These are phyloP conservation scores for Rhinocladiella similis DNA, from an alignment of 2,329 filamentous ascomycete genomes.

Conservation along the genomic window DNA sequence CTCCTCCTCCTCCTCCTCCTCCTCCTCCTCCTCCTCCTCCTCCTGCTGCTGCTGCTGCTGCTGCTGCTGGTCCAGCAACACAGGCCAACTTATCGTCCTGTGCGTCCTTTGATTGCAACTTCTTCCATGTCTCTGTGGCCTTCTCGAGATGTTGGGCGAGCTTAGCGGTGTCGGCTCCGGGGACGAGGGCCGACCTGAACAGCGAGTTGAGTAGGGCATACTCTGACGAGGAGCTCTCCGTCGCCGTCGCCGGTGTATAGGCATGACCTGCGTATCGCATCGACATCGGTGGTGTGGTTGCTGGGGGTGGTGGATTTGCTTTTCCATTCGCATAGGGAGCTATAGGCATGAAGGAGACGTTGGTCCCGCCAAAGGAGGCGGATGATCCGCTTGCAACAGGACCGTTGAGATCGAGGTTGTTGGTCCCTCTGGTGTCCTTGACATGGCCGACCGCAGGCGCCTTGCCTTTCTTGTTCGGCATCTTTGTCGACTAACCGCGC, in stretches of 20 bases:
- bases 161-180: conserved; percentile 25
- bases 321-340: too few species aligned
- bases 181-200: conserved; percentile 26
- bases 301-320: too few species aligned
- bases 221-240: conserved; percentile 18
- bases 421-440: not conserved
- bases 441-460: not conserved
- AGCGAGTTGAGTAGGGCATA: conserved; percentile 24
- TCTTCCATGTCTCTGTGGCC: conserved; percentile 25
- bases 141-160: conserved; percentile 25
- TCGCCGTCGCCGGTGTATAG: not conserved
- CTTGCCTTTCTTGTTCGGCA: not conserved
- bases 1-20: too few species aligned
- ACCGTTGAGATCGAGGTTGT: not conserved
- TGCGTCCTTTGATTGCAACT: conserved; percentile 22
- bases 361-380: too few species aligned
- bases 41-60: too few species aligned
- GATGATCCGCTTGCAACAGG: too few species aligned
- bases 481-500: not conserved
- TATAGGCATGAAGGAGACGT: too few species aligned
- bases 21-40: conserved; percentile 1
- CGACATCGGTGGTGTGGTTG: too few species aligned
- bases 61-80: too few species aligned
- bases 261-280: too few species aligned
- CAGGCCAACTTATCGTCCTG: conserved; percentile 4